Evolutionary conservation across 305 asterid genomes (phyloP).

Genomic region (Withania somnifera): DNA sequence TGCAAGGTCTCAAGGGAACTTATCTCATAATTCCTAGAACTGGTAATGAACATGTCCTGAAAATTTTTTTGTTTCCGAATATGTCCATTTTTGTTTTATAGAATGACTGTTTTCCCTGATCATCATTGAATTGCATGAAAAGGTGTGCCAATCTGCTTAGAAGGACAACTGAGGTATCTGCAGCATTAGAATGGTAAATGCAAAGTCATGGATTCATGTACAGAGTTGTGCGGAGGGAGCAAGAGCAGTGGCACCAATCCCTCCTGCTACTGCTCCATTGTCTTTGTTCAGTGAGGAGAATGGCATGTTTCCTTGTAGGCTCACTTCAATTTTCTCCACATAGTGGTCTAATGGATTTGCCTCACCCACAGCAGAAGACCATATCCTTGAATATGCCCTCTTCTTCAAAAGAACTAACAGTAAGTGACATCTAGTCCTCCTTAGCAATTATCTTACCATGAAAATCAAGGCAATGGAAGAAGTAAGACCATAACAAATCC

Average conservation of each 20-base stretch:
- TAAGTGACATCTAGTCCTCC: constrained; percentile 48
- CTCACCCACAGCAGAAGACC: constrained; percentile 72
- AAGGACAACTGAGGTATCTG: constrained; percentile 45
- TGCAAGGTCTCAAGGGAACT: constrained; percentile 68
- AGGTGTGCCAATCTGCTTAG: constrained; percentile 40
- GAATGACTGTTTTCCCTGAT: not conserved
- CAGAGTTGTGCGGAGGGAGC: constrained; percentile 59
- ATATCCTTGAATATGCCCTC: constrained; percentile 59
- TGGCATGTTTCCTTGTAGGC: not conserved
- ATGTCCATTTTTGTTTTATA: not conserved
- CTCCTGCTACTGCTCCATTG: constrained; percentile 39
- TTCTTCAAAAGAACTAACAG: constrained; percentile 21
- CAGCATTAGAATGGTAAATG: constrained; percentile 48
- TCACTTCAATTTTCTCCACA: not conserved
- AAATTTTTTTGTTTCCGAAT: not conserved
- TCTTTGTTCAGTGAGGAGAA: constrained; percentile 23
- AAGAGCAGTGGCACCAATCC: constrained; percentile 53
- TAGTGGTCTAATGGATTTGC: constrained; percentile 29
- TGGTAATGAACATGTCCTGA: constrained; percentile 37
- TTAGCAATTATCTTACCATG: constrained; percentile 47
- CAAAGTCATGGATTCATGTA: constrained; percentile 60
- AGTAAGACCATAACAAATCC: constrained; percentile 26
- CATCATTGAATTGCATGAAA: constrained; percentile 44
- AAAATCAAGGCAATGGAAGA: constrained; percentile 93
- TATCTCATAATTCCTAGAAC: constrained; percentile 54